These are phyloP conservation scores for Corylus avellana DNA, from an alignment of 306 rosid genomes.

Conservation along the genomic window DNA sequence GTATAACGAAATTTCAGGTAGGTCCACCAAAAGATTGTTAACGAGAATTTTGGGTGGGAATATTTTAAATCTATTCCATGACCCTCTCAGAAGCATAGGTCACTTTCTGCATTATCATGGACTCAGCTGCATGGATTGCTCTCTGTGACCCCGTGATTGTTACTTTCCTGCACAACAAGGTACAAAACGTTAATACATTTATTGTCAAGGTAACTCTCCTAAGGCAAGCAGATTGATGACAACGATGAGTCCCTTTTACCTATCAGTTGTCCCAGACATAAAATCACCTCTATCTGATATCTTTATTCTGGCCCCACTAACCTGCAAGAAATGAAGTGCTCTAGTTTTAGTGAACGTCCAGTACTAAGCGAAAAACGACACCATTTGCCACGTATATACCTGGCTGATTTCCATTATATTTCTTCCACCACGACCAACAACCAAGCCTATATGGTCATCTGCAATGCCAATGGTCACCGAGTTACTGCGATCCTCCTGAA, in stretches of 20 bases:
- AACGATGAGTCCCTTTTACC: constrained; percentile 43
- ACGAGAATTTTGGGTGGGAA: constrained; percentile 30
- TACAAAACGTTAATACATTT: constrained; percentile 7
- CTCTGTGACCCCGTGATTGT: constrained; percentile 97
- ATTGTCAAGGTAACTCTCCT: background rate
- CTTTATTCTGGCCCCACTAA: constrained; percentile 96
- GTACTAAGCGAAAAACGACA: constrained; percentile 16
- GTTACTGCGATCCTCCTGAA: constrained; percentile 86
- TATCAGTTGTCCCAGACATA: constrained; percentile 94
- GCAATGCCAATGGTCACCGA: constrained; percentile 87
- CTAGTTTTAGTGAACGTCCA: constrained; percentile 17
- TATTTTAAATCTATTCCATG: constrained; percentile 39
- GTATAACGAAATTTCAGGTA: constrained; percentile 42
- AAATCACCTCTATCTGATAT: constrained; percentile 98
- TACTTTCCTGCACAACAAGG: constrained; percentile 72
- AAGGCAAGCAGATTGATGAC: constrained; percentile 12
- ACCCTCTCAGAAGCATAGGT: constrained; percentile 85
- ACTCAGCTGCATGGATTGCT: constrained; percentile 79
- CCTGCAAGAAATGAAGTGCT: constrained; percentile 50
- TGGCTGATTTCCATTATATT: constrained; percentile 89
- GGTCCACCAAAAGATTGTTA: constrained; percentile 38
- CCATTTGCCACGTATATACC: constrained; percentile 49
- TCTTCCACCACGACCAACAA: constrained; percentile 99
- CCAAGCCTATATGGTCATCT: constrained; percentile 88
- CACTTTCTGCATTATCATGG: constrained; percentile 95